Evolutionary conservation across 352 stramenopile genomes (phyloP).

Genomic region (Globisporangium irregulare): DNA sequence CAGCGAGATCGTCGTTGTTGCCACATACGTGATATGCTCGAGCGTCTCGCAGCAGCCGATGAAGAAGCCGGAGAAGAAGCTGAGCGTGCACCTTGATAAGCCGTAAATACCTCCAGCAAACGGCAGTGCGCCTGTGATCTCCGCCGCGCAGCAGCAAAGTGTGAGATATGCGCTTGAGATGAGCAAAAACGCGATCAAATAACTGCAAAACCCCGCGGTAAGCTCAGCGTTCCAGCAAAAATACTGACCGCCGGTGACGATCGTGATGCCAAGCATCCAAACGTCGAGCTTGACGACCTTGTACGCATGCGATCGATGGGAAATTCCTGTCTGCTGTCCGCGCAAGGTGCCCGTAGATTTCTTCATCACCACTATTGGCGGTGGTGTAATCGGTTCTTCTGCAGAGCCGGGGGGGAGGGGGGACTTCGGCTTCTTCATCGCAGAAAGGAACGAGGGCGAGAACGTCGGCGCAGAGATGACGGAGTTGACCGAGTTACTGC

Average conservation of each 20-base stretch:
- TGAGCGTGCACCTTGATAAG: constrained; percentile 15
- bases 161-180: constrained; percentile 24
- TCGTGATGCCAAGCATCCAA: constrained; percentile 29
- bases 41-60: constrained; percentile 30
- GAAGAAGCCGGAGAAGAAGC: constrained; percentile 12
- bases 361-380: background rate
- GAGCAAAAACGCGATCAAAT: constrained; percentile 23
- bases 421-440: background rate
- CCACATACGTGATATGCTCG: constrained; percentile 37
- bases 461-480: background rate
- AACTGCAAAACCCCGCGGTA: constrained; percentile 20
- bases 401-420: too few species aligned
- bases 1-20: constrained; percentile 30
- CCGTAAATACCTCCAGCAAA: constrained; percentile 25
- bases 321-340: constrained; percentile 6
- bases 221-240: constrained; percentile 33
- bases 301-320: constrained; percentile 36
- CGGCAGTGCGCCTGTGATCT: constrained; percentile 29
- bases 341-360: background rate
- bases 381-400: background rate
- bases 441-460: constrained; percentile 7
- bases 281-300: constrained; percentile 32
- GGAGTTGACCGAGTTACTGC: background rate
- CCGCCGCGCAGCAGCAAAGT: constrained; percentile 28
- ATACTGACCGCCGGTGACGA: constrained; percentile 33